These are phyloP conservation scores for Cladosporium sp. DNA, from an alignment of 2,329 filamentous ascomycete species.

Conservation along the genomic window DNA sequence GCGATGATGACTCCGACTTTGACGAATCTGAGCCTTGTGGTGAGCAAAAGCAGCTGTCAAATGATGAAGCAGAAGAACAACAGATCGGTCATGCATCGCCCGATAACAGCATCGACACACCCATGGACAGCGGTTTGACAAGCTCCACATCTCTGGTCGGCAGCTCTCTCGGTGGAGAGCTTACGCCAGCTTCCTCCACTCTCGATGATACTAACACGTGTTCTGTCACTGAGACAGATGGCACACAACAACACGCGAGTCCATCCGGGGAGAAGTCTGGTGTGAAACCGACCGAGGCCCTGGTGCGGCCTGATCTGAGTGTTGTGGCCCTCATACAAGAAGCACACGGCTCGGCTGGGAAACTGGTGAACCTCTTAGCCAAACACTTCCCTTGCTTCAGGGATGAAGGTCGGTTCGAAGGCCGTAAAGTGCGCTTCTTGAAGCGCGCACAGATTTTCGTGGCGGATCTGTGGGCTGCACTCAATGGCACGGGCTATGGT, in stretches of 20 bases:
- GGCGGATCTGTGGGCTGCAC: constrained; percentile 94
- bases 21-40: neutral
- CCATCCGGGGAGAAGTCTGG: neutral
- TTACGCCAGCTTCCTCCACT: constrained; percentile 1
- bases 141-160: neutral
- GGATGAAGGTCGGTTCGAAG: constrained; percentile 73
- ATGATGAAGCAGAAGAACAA: neutral
- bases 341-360: constrained; percentile 74
- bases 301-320: constrained; percentile 37
- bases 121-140: neutral
- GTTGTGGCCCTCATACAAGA: constrained; percentile 69
- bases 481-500: constrained; percentile 75
- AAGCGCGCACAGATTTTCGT: constrained; percentile 96
- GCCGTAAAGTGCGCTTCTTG: constrained; percentile 72
- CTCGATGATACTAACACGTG: neutral
- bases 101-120: neutral
- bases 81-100: neutral
- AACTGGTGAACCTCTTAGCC: constrained; percentile 79
- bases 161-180: neutral
- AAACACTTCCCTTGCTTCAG: constrained; percentile 80
- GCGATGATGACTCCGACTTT: neutral
- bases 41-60: neutral
- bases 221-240: neutral
- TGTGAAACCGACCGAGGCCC: constrained; percentile 2
- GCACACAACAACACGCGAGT: neutral